Evolutionary conservation across 2,329 filamentous ascomycete species (phyloP).

Genomic region (Fusarium sulawesiense): DNA sequence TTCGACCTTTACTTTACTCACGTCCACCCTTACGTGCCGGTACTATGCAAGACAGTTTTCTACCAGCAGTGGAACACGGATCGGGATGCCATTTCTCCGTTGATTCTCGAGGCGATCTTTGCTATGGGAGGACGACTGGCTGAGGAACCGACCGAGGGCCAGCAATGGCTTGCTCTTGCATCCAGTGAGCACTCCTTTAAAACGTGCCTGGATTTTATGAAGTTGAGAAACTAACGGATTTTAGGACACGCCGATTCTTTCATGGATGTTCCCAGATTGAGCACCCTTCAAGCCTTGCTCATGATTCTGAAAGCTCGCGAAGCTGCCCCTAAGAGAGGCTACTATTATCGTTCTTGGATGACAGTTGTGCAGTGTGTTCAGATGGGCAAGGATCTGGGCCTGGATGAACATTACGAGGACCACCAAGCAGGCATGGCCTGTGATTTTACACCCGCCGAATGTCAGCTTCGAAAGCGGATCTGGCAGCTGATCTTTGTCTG

Average conservation of each 20-base stretch:
- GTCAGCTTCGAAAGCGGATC: slow-evolving; percentile 83
- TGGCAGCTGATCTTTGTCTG: slow-evolving; percentile 91
- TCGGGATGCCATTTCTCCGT: slow-evolving; percentile 84
- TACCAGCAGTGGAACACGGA: slow-evolving; percentile 91
- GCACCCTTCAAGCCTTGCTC: slow-evolving; percentile 89
- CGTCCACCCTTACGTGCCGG: slow-evolving; percentile 92
- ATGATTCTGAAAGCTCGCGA: slow-evolving; percentile 92
- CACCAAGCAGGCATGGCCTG: slow-evolving; percentile 80
- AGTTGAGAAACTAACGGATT: slow-evolving; percentile 33
- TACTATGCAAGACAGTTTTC: slow-evolving; percentile 83
- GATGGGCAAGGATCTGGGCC: slow-evolving; percentile 90
- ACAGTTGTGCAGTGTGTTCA: slow-evolving; percentile 90
- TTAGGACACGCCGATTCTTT: slow-evolving; percentile 91
- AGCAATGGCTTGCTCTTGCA: slow-evolving; percentile 92
- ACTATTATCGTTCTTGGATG: slow-evolving; percentile 98
- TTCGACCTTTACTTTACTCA: slow-evolving; percentile 92
- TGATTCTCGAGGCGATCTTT: slow-evolving; percentile 91
- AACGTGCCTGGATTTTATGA: background rate
- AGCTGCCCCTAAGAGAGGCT: slow-evolving; percentile 90
- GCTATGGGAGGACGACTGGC: slow-evolving; percentile 87
- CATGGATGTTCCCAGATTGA: slow-evolving; percentile 89
- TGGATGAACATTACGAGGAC: slow-evolving; percentile 86
- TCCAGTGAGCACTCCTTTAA: slow-evolving; percentile 67
- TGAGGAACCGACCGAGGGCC: slow-evolving; percentile 84
- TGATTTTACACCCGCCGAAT: slow-evolving; percentile 76